These are phyloP conservation scores for Penicillium herquei DNA, from an alignment of 495 filamentous ascomycete species.

Conservation along the genomic window DNA sequence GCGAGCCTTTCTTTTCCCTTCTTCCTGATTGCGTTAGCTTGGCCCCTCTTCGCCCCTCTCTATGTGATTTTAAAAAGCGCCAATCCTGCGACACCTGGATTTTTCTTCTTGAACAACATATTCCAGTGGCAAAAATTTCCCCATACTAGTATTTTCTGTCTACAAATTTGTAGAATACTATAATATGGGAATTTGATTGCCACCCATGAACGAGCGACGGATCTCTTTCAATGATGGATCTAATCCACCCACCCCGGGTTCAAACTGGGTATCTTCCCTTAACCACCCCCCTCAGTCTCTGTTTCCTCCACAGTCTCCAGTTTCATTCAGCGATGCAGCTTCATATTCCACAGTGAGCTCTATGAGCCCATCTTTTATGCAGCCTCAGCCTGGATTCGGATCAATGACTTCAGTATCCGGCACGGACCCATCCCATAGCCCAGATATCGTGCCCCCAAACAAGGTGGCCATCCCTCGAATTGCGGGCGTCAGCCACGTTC, in stretches of 20 bases:
- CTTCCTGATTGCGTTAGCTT: too few species aligned
- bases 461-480: background rate
- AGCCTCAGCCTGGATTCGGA: background rate
- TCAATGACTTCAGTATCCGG: background rate
- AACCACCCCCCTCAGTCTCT: background rate
- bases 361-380: background rate
- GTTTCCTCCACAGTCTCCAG: background rate
- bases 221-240: background rate
- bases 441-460: background rate
- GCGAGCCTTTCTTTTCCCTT: too few species aligned
- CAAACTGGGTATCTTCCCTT: background rate
- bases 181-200: background rate
- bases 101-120: too few species aligned
- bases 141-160: too few species aligned
- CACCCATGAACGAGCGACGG: background rate
- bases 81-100: too few species aligned
- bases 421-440: background rate
- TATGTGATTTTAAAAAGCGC: too few species aligned
- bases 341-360: background rate
- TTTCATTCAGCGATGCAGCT: background rate
- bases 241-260: background rate
- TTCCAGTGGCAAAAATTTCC: too few species aligned
- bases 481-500: background rate
- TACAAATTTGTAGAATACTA: background rate
- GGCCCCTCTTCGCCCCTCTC: too few species aligned